Percentiles rank a stretch among this genome's conserved stretches.
These are phyloP conservation scores for Malassezia psittaci DNA, from an alignment of 1,284 basidiomycete genomes.

Conservation along the genomic window DNA sequence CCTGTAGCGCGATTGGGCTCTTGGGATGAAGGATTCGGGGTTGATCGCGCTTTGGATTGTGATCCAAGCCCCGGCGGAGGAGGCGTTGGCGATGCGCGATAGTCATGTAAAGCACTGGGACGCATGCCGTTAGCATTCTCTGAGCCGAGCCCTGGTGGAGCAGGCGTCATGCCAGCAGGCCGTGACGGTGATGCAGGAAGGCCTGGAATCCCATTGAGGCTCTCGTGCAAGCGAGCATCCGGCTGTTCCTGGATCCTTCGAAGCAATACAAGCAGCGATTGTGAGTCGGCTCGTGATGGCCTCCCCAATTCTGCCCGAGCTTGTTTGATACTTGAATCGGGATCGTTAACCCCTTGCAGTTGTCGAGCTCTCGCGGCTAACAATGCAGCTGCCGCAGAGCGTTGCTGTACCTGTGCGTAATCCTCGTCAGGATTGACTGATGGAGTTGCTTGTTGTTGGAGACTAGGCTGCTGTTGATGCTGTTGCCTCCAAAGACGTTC, in stretches of 20 bases:
- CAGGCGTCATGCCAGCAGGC: slow-evolving; percentile 14
- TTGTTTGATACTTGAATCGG: slow-evolving; percentile 5
- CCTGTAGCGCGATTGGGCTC: slow-evolving; percentile 20
- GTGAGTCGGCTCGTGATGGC: slow-evolving; percentile 11
- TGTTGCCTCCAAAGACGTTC: slow-evolving; percentile 13
- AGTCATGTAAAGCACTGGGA: not conserved
- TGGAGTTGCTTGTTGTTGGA: not conserved
- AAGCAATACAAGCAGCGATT: slow-evolving; percentile 12
- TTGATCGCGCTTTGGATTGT: not conserved
- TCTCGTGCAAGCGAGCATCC: not conserved
- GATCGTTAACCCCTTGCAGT: slow-evolving; percentile 11
- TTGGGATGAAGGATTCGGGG: not conserved
- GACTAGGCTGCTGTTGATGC: not conserved
- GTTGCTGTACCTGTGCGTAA: slow-evolving; percentile 12
- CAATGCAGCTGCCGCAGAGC: slow-evolving; percentile 15
- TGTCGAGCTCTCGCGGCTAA: slow-evolving; percentile 15
- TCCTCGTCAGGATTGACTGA: not conserved
- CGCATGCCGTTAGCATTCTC: slow-evolving; percentile 1
- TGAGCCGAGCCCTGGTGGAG: not conserved
- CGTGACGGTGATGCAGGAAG: slow-evolving; percentile 20
- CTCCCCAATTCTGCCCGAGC: not conserved
- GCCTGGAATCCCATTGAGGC: not conserved
- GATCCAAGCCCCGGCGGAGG: slow-evolving; percentile 17
- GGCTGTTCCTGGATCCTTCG: slow-evolving; percentile 15
- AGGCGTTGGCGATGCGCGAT: slow-evolving; percentile 3